phyloP scores from a whole-genome alignment of 2,329 filamentous ascomycete genomes.

The Ophiocordyceps camponoti-floridani region DNA sequence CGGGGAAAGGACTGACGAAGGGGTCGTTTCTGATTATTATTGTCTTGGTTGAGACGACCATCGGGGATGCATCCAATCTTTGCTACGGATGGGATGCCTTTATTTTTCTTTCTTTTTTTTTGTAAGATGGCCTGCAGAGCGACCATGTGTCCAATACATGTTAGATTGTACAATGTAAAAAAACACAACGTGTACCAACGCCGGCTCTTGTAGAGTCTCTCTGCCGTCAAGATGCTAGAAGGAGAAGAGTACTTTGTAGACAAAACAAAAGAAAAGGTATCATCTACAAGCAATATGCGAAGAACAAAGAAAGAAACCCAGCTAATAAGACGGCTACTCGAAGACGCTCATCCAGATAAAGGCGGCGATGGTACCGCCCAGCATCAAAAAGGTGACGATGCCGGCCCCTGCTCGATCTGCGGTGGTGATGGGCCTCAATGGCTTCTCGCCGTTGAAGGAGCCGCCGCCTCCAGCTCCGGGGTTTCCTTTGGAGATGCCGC shows the following conservation, averaged over 20 bases:
- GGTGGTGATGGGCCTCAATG: conserved; percentile 16
- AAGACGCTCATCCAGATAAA: conserved; percentile 33
- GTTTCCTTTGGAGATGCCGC: conserved; percentile 29
- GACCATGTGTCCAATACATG: too few relatives aligned
- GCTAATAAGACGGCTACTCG: conserved; percentile 4
- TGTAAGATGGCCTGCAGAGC: neutral
- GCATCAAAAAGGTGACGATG: conserved; percentile 26
- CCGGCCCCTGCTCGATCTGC: conserved; percentile 29
- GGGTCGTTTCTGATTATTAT: neutral
- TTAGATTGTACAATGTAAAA: too few relatives aligned
- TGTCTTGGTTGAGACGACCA: neutral
- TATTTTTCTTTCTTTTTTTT: neutral
- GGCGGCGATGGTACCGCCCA: conserved; percentile 20
- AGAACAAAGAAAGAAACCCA: neutral
- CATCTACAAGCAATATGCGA: neutral
- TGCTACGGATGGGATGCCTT: too few relatives aligned
- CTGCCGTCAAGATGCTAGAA: too few relatives aligned
- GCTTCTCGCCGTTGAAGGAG: conserved; percentile 11
- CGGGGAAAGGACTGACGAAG: neutral
- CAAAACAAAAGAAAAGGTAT: neutral
- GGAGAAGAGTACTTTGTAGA: neutral
- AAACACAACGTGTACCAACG: too few relatives aligned
- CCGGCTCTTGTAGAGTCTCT: neutral
- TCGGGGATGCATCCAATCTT: too few relatives aligned
- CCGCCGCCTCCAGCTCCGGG: conserved; percentile 17